phyloP scores from a whole-genome alignment of 257 asterid genomes.

The Forsythia suspensa region DNA sequence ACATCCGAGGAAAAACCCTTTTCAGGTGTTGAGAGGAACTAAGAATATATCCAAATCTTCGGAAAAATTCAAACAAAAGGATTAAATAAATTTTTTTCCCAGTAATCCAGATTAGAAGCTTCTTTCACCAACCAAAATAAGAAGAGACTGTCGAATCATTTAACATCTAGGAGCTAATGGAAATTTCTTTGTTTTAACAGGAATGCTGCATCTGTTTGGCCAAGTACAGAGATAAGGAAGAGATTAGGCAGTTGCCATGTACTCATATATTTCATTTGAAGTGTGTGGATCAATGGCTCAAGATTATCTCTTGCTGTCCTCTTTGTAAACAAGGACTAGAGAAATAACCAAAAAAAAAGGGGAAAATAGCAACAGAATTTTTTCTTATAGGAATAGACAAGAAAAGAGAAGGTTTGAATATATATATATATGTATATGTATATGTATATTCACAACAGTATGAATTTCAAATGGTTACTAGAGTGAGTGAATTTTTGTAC shows the following conservation, averaged over 20 bases:
- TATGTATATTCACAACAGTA: constrained; percentile 4
- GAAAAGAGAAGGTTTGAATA: not conserved
- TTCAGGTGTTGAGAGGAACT: not conserved
- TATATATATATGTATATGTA: not conserved
- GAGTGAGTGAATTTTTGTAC: constrained; percentile 36
- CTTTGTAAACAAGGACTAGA: constrained; percentile 49
- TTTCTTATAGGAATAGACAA: not conserved
- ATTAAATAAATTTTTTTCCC: no score
- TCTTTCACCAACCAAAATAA: no score
- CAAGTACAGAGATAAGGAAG: constrained; percentile 80
- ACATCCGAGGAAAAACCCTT: not conserved
- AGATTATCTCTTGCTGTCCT: constrained; percentile 75
- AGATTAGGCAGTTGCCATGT: constrained; percentile 80
- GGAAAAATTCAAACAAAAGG: no score
- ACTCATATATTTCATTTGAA: constrained; percentile 74
- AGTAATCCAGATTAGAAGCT: no score
- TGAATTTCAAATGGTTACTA: constrained; percentile 20
- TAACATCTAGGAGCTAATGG: not conserved
- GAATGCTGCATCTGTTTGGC: constrained; percentile 92
- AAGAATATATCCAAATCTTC: no score
- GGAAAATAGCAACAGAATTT: constrained; percentile 13
- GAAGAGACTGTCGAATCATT: no score
- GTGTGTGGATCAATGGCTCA: constrained; percentile 97
- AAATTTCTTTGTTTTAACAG: constrained; percentile 34
- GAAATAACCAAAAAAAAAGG: constrained; percentile 26